Evolutionary conservation across 257 asterid species (phyloP).

Genomic region (Solanum commersonii): DNA sequence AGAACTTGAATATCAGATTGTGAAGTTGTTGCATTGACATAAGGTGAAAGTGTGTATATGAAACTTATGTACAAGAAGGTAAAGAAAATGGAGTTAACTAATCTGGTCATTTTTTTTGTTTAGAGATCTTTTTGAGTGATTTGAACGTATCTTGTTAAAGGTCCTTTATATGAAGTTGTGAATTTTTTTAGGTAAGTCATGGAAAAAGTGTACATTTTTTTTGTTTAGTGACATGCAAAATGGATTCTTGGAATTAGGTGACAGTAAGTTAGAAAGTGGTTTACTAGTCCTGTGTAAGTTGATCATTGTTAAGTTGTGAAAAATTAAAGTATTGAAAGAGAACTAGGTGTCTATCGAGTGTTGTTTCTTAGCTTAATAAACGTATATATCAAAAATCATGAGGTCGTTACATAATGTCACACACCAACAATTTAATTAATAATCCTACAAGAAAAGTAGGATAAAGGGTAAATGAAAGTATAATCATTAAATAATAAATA

Average conservation of each 20-base stretch:
- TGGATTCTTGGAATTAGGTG: conserved; percentile 9
- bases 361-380: neutral
- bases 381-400: neutral
- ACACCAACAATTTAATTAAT: no score
- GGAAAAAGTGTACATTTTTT: neutral
- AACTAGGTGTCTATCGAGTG: neutral
- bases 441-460: no score
- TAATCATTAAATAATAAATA: no score
- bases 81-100: neutral
- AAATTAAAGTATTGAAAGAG: neutral
- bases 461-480: no score
- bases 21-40: conserved; percentile 18
- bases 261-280: neutral
- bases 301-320: neutral
- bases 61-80: neutral
- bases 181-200: neutral
- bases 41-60: neutral
- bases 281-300: neutral
- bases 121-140: neutral
- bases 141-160: neutral
- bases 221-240: conserved; percentile 4
- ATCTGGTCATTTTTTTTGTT: conserved; percentile 1
- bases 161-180: neutral
- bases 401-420: neutral
- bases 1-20: conserved; percentile 26